Conservation (phyloP, 768 basidiomycete genomes). For the Gymnopilus junonius region DNA sequence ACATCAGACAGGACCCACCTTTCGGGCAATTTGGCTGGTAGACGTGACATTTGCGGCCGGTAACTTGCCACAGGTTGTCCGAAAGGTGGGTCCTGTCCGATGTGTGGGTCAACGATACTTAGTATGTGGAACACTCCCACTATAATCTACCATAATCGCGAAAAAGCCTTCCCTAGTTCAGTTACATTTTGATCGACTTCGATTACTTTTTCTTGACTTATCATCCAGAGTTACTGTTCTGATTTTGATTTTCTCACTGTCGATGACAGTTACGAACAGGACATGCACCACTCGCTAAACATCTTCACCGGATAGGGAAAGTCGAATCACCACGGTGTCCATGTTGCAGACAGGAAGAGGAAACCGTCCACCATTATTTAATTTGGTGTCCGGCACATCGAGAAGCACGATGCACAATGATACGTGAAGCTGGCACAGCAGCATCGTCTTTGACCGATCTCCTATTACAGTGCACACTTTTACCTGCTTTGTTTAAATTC, state of each 20-base stretch:
- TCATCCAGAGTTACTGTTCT: too few relatives aligned
- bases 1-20: not conserved
- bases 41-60: not conserved
- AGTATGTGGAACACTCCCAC: too few relatives aligned
- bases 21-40: not conserved
- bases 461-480: not conserved
- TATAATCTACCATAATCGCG: too few relatives aligned
- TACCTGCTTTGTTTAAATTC: not conserved
- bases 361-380: not conserved
- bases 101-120: not conserved
- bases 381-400: not conserved
- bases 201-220: too few relatives aligned
- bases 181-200: too few relatives aligned
- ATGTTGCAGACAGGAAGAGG: not conserved
- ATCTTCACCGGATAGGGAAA: constrained; percentile 6
- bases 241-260: too few relatives aligned
- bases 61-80: not conserved
- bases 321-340: not conserved
- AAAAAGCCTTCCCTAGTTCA: too few relatives aligned
- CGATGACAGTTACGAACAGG: constrained; percentile 5
- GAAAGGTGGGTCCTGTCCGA: not conserved
- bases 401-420: not conserved
- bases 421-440: not conserved
- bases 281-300: not conserved
- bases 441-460: not conserved